phyloP scores from a whole-genome alignment of 1,284 basidiomycete genomes.

The Rhodotorula sp. region DNA sequence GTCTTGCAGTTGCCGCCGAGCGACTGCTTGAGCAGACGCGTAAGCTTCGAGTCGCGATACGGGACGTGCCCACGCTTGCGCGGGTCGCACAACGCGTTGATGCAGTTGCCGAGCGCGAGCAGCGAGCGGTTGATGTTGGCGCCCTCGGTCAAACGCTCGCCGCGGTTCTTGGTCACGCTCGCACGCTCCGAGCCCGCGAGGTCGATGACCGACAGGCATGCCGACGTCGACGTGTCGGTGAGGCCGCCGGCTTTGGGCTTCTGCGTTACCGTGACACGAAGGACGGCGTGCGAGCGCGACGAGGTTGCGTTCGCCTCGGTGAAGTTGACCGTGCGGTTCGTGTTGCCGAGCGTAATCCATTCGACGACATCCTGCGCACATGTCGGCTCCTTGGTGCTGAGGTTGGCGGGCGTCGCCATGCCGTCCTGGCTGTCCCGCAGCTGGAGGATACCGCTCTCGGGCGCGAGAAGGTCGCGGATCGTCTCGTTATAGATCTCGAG shows the following conservation, averaged over 20 bases:
- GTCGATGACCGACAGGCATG: slow-evolving; percentile 92
- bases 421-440: slow-evolving; percentile 85
- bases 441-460: slow-evolving; percentile 63
- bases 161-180: slow-evolving; percentile 91
- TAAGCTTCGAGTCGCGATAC: slow-evolving; percentile 95
- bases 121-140: slow-evolving; percentile 98
- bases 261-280: slow-evolving; percentile 88
- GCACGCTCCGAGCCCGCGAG: slow-evolving; percentile 93
- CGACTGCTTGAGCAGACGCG: slow-evolving; percentile 91
- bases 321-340: slow-evolving; percentile 81
- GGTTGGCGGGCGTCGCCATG: slow-evolving; percentile 77
- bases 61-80: slow-evolving; percentile 84
- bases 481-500: slow-evolving; percentile 98
- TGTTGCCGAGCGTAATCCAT: slow-evolving; percentile 84
- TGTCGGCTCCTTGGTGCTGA: slow-evolving; percentile 74
- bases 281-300: slow-evolving; percentile 91
- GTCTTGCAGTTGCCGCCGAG: slow-evolving; percentile 97
- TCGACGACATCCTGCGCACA: slow-evolving; percentile 89
- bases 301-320: slow-evolving; percentile 93
- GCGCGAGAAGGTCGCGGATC: slow-evolving; percentile 86
- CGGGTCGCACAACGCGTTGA: slow-evolving; percentile 88
- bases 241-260: slow-evolving; percentile 61
- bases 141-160: slow-evolving; percentile 94
- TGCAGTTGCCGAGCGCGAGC: slow-evolving; percentile 91
- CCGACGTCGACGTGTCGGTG: slow-evolving; percentile 77